Evolutionary conservation across 306 rosid species (phyloP), one percentile per base, ranked within the genome.

Genomic region (Quercus mongolica): DNA sequence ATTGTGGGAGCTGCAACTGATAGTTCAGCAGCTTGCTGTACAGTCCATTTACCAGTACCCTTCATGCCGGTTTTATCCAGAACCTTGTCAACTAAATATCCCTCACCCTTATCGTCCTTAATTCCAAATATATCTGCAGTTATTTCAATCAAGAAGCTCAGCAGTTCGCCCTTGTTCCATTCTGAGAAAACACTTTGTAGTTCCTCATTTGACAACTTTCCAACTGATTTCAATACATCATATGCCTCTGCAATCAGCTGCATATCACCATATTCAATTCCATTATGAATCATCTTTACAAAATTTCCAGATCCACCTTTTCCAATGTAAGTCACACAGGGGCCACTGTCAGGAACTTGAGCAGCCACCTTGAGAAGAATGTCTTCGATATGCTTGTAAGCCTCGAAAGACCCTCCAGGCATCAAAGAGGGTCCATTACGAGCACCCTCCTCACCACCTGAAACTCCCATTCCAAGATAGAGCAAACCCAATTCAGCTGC

Each of bases 401-500:
- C 98, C 83, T 94, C 94, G 19, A 88, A 75, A 4, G 97, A 94
- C 79, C 98, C 98, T 64, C 97, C 98, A 33, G 97, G 98, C 98
- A 94, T 94, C 96, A 94, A 80, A 38, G 98, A 94, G 51, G 98
- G 98, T 70, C 98, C 98, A 25, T 80, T 21, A 73, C 94, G 91
- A 69, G 98, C 97, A 38, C 98, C 98, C 86, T 94, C 98, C 86
- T 94, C 98, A 26, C 98, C 98, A 54, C 97, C 98, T 69, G 98
- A 94, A 83, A 94, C 98, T 69, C 98, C 97, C 94, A 92, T 94
- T 17, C 98, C 97, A 52, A 94, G 96, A 91, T 94, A 94, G 58
- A 91, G 96, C 55, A 94, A 82, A 75, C 98, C 96, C 87, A 87
- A 74, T 71, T 94, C 93, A 4, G 92, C 85, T 85, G 78, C 73